Evolutionary conservation across 2,329 filamentous ascomycete genomes (phyloP).

Genomic region (Fusarium luffae): DNA sequence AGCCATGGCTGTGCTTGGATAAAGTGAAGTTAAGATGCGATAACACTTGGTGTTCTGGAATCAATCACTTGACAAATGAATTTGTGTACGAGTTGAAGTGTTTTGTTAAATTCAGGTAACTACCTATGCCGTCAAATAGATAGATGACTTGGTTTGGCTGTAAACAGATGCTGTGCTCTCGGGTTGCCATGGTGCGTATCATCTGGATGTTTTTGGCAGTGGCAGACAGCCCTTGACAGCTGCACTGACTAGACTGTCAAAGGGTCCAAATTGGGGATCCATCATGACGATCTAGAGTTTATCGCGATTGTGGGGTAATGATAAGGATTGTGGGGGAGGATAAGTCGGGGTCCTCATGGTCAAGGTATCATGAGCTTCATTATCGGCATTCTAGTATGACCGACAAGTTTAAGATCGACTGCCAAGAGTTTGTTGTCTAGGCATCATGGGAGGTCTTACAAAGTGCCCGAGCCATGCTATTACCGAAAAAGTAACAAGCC

Average conservation of each 20-base stretch:
- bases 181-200: slow-evolving; percentile 9
- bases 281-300: slow-evolving; percentile 29
- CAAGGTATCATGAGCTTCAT: slow-evolving; percentile 3
- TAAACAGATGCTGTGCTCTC: background rate
- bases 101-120: background rate
- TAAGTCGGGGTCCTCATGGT: slow-evolving; percentile 14
- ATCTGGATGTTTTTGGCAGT: slow-evolving; percentile 1
- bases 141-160: background rate
- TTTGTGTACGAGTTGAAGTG: background rate
- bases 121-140: background rate
- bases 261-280: slow-evolving; percentile 6
- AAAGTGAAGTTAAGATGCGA: background rate
- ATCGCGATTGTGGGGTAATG: slow-evolving; percentile 39
- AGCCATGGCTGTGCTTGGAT: slow-evolving; percentile 37
- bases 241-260: background rate
- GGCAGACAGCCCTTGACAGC: slow-evolving; percentile 19
- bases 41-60: background rate
- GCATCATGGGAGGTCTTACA: background rate
- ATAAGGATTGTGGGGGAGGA: slow-evolving; percentile 39
- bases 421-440: background rate
- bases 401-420: background rate
- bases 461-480: background rate
- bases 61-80: background rate
- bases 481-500: background rate
- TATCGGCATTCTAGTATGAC: background rate